Percentiles rank a stretch among this genome's conserved stretches.
Evolutionary conservation across 352 stramenopile species (phyloP).

Genomic region (Thalassiosira hispida): DNA sequence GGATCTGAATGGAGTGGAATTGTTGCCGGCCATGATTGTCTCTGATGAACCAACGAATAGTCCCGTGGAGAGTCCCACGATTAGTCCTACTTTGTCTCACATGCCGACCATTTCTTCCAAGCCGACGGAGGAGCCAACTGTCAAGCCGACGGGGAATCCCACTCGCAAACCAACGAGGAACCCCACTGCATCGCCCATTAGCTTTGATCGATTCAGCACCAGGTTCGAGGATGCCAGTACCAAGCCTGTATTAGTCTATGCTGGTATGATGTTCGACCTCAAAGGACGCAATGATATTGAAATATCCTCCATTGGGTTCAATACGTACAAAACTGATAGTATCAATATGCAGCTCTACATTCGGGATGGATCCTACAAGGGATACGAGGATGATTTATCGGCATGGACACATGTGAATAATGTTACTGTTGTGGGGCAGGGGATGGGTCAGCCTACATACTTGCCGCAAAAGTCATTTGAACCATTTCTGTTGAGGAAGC

Average conservation of each 20-base stretch:
- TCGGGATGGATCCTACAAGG: not conserved
- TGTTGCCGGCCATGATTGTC: not conserved
- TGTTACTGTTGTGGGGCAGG: conserved; percentile 11
- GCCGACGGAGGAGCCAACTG: not conserved
- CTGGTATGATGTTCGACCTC: conserved; percentile 34
- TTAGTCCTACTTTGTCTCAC: not conserved
- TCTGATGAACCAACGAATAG: not conserved
- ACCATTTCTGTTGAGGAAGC: not conserved
- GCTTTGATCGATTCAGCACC: not conserved
- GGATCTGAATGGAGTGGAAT: not conserved
- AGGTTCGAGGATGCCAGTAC: not conserved
- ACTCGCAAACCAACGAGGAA: not conserved
- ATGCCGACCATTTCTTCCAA: not conserved
- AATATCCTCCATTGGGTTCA: conserved; percentile 13
- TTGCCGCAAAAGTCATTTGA: conserved; percentile 13
- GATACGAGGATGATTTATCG: conserved; percentile 2
- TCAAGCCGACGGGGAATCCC: not conserved
- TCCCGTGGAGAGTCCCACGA: not conserved
- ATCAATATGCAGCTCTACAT: conserved; percentile 13
- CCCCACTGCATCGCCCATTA: not conserved
- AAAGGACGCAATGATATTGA: conserved; percentile 10
- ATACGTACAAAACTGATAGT: conserved; percentile 9
- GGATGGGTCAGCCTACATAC: conserved; percentile 14
- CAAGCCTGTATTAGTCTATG: conserved; percentile 14
- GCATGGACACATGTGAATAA: conserved; percentile 10